Base-by-base conservation (phyloP, 2,329 filamentous ascomycete genomes). In the Talaromyces atroroseus region DNA sequence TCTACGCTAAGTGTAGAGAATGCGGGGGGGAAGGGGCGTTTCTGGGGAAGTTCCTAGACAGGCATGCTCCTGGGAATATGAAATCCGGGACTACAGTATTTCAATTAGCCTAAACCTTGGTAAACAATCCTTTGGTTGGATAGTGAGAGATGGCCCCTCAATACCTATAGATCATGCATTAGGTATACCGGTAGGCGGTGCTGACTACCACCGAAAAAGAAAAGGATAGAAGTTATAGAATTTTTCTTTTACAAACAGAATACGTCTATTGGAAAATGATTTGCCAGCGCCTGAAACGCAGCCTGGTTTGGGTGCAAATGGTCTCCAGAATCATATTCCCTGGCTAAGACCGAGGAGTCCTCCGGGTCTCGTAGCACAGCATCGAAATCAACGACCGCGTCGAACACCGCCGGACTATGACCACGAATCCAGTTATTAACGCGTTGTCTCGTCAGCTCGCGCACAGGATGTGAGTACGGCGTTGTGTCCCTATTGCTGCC, bases 301-400 rank as follows among this genome's bases (percentile, higher is more conserved):
- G 66, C 72, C 0, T 78, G 77, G 65, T 80, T 85, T 0, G 82
- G 82, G 73, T 88, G 85, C 64, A 88, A 66, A 65, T 84, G 84
- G 68, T 88, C 85, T 0, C 85, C 85, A 0, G 79, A 78, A 61
- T 88, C 79, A 61, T 78, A 86, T 58, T 75, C 64, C 12, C 67
- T 65, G 21, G 73, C 74, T 65, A 88, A 63, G 63, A 77, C 73
- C n/a, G 74, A 77, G 20, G 71, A 69, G 26, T 77, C 74, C 3
- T 69, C 69, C 14, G 77, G 74, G 66, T 87, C 78, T 11, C 79
- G 76, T 36, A 87, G 62, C 14, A 82, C 69, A 38, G 67, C 73
- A 63, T 85, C 83, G 62, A 89, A 87, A 66, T 88, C 85, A 24
- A 87, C 68, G 3, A 84, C 77, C 0, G 75, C 78, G 61, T 86